Percentiles rank a stretch among this genome's conserved stretches.
phyloP scores from a whole-genome alignment of 352 stramenopile species.

The Saprolegnia diclina region DNA sequence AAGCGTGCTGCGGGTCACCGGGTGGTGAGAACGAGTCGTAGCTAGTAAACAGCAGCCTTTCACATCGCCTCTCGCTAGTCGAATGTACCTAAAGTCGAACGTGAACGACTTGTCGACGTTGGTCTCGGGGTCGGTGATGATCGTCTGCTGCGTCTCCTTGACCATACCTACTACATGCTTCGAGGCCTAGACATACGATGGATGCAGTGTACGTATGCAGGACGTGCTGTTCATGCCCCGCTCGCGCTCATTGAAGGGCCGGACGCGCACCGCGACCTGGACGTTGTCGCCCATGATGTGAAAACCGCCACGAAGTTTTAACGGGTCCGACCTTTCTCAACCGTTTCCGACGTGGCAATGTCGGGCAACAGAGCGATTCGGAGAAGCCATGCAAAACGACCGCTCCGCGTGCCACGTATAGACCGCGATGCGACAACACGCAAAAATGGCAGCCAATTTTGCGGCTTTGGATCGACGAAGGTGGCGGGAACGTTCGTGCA shows the following conservation, averaged over 20 bases:
- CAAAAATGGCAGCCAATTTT: too few relatives aligned
- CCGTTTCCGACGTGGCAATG: too few relatives aligned
- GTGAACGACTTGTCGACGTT: constrained; percentile 73
- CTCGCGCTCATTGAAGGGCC: constrained; percentile 78
- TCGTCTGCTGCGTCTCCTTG: constrained; percentile 71
- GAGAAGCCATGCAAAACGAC: too few relatives aligned
- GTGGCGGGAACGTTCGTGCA: too few relatives aligned
- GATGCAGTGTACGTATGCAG: constrained; percentile 49
- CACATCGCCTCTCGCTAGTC: too few relatives aligned
- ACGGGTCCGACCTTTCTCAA: too few relatives aligned
- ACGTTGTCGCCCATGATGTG: constrained; percentile 72
- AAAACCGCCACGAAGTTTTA: not conserved
- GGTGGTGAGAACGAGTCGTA: constrained; percentile 75
- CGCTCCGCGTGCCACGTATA: too few relatives aligned
- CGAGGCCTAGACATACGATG: not conserved
- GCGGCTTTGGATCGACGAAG: too few relatives aligned
- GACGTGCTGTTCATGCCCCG: constrained; percentile 59
- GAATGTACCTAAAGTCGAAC: constrained; percentile 86
- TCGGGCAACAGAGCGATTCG: too few relatives aligned
- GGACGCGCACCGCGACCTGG: constrained; percentile 74
- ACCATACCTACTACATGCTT: constrained; percentile 47
- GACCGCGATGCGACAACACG: too few relatives aligned
- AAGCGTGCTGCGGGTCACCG: constrained; percentile 54
- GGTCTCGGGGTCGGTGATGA: constrained; percentile 78
- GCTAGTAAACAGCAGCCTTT: too few relatives aligned